Evolutionary conservation across 257 asterid species (phyloP).

Genomic region (Fraxinus anomala): DNA sequence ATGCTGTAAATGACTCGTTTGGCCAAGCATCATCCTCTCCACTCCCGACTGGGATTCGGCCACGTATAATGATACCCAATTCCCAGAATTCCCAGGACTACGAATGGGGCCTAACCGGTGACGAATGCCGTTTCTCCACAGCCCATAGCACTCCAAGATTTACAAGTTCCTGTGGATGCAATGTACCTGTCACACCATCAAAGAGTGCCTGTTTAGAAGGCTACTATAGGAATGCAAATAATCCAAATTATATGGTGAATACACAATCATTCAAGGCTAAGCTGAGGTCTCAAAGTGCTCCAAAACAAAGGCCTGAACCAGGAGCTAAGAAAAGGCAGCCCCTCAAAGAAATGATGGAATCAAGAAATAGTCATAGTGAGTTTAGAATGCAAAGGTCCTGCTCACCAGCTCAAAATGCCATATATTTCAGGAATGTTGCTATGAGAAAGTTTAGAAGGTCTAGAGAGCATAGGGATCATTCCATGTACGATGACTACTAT

Average conservation of each 20-base stretch:
- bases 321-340: slow-evolving; percentile 50
- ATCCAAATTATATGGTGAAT: slow-evolving; percentile 78
- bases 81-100: slow-evolving; percentile 31
- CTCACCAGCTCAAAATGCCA: slow-evolving; percentile 56
- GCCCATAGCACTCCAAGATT: slow-evolving; percentile 76
- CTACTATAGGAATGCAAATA: slow-evolving; percentile 28
- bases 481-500: not conserved
- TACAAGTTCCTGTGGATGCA: slow-evolving; percentile 28
- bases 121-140: slow-evolving; percentile 35
- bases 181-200: slow-evolving; percentile 42
- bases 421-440: slow-evolving; percentile 64
- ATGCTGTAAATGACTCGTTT: slow-evolving; percentile 36
- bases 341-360: slow-evolving; percentile 57
- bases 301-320: slow-evolving; percentile 67
- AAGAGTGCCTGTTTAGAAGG: slow-evolving; percentile 49
- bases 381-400: slow-evolving; percentile 69
- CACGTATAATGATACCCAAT: slow-evolving; percentile 35
- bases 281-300: slow-evolving; percentile 76
- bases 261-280: slow-evolving; percentile 80
- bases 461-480: not conserved
- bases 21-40: slow-evolving; percentile 34
- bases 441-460: slow-evolving; percentile 54
- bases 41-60: slow-evolving; percentile 26
- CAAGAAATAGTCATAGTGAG: slow-evolving; percentile 66
- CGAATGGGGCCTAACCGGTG: slow-evolving; percentile 34